These are phyloP conservation scores for Lasiodiplodia sp. DNA, from an alignment of 2,329 filamentous ascomycete species.

Conservation along the genomic window DNA sequence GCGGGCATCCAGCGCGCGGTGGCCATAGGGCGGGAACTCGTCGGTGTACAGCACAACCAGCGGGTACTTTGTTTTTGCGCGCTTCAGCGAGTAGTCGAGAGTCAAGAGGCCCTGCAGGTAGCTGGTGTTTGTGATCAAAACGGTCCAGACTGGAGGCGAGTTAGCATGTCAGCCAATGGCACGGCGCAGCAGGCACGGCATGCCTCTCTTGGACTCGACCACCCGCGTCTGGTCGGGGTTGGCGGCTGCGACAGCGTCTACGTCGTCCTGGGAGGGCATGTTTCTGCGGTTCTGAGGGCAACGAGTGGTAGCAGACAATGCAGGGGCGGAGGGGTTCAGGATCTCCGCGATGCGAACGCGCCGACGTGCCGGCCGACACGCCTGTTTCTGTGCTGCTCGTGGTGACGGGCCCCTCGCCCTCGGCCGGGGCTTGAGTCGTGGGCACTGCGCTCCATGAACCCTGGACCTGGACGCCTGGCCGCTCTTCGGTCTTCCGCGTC, in stretches of 20 bases:
- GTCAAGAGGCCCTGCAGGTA: conserved; percentile 86
- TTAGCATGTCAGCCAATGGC: conserved; percentile 17
- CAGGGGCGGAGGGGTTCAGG: conserved; percentile 27
- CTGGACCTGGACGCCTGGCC: neutral
- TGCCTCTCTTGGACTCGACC: conserved; percentile 49
- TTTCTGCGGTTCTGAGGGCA: neutral
- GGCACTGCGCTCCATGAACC: neutral
- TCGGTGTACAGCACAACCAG: conserved; percentile 85
- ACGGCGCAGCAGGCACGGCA: neutral
- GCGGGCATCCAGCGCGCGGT: conserved; percentile 72
- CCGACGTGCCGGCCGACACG: conserved; percentile 8
- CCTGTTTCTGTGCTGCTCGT: conserved; percentile 25
- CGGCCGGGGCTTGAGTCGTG: conserved; percentile 17
- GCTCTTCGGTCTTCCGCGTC: neutral
- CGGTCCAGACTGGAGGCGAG: conserved; percentile 75
- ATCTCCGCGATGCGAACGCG: conserved; percentile 24
- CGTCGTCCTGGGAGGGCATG: conserved; percentile 17
- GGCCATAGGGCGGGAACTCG: conserved; percentile 72
- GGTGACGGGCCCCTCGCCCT: conserved; percentile 20
- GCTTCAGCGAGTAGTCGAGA: conserved; percentile 77
- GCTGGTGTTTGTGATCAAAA: conserved; percentile 81
- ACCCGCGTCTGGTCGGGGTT: conserved; percentile 38
- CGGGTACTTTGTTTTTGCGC: conserved; percentile 72
- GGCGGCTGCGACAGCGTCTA: conserved; percentile 19
- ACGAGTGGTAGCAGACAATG: conserved; percentile 11